Conservation (phyloP, 306 rosid species). For the Quercus engelmannii region DNA sequence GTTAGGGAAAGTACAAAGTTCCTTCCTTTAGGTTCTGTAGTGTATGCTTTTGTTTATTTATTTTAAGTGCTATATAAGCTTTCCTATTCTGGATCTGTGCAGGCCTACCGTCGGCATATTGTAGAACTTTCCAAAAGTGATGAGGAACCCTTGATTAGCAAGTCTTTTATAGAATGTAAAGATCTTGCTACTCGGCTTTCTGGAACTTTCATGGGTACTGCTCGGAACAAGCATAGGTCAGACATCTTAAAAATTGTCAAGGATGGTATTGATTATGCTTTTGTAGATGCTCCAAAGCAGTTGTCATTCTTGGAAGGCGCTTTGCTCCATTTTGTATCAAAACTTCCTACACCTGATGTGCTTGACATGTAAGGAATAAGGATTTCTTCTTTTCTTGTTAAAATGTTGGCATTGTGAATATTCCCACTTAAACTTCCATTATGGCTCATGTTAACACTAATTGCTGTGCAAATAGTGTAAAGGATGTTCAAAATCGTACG, state of each 20-base stretch:
- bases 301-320: constrained; percentile 75
- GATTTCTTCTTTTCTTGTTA: constrained; percentile 18
- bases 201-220: constrained; percentile 76
- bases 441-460: constrained; percentile 18
- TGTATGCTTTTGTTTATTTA: neutral
- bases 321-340: constrained; percentile 68
- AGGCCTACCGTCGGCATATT: constrained; percentile 69
- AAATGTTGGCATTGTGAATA: constrained; percentile 14
- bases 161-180: constrained; percentile 63
- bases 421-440: neutral
- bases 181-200: constrained; percentile 82
- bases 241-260: constrained; percentile 72
- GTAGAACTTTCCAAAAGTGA: constrained; percentile 46
- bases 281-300: constrained; percentile 72
- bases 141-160: constrained; percentile 45
- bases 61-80: neutral
- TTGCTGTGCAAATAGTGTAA: constrained; percentile 45
- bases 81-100: neutral
- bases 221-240: constrained; percentile 67
- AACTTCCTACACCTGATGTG: constrained; percentile 74
- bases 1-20: neutral
- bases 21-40: neutral
- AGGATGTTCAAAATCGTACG: constrained; percentile 68
- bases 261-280: constrained; percentile 83
- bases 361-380: constrained; percentile 76